A percentile compares a stretch with the other conserved stretches of the same genome.
These are phyloP conservation scores for Dovyalis caffra DNA, from an alignment of 345 rosid species.

Conservation along the genomic window DNA sequence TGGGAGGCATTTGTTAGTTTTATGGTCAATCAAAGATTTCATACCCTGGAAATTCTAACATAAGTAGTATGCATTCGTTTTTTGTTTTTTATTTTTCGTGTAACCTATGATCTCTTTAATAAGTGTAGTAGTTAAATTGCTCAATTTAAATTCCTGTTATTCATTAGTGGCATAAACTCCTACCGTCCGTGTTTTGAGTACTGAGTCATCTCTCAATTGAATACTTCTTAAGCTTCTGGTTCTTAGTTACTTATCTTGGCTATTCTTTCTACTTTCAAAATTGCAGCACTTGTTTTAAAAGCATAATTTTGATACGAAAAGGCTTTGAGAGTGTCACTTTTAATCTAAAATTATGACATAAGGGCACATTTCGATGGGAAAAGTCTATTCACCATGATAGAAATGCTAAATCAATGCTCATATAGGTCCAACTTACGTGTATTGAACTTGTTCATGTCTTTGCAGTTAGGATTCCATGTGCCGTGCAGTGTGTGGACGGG, in stretches of 20 bases:
- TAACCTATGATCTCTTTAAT: constrained; percentile 1
- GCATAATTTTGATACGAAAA: background rate
- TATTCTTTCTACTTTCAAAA: background rate
- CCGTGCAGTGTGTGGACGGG: background rate
- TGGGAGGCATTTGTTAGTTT: constrained; percentile 95
- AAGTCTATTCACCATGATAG: too few relatives aligned
- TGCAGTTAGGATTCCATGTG: background rate
- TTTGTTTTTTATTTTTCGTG: background rate
- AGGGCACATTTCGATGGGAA: too few relatives aligned
- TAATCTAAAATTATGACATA: background rate
- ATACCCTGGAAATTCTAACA: constrained; percentile 47
- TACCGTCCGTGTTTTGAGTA: background rate
- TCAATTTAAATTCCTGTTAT: background rate
- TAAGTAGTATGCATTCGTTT: constrained; percentile 34
- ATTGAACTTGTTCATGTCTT: background rate
- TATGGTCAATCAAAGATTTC: constrained; percentile 86
- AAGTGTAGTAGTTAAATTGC: background rate
- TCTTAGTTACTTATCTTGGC: background rate
- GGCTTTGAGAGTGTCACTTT: background rate
- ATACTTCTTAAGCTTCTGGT: background rate
- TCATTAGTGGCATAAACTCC: background rate
- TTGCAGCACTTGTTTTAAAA: background rate
- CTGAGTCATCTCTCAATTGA: background rate
- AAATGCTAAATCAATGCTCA: too few relatives aligned
- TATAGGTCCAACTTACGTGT: too few relatives aligned